Conservation (phyloP, 1,284 basidiomycete genomes). For the Pascua sp. region DNA sequence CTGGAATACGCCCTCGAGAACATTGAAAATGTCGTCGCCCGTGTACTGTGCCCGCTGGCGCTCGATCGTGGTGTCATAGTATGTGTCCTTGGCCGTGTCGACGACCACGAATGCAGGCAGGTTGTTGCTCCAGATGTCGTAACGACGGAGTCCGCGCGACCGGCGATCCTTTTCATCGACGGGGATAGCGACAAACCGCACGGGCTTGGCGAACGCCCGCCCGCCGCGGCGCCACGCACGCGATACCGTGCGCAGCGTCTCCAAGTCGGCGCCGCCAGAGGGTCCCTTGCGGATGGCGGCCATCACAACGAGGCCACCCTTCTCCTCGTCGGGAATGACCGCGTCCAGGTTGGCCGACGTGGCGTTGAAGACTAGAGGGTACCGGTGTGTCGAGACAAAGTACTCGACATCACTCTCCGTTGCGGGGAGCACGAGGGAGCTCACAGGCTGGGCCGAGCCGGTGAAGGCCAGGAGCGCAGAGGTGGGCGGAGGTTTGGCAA, state of each 20-base stretch:
- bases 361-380: constrained; percentile 68
- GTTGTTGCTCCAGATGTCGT: constrained; percentile 47
- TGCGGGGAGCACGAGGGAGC: constrained; percentile 38
- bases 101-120: constrained; percentile 66
- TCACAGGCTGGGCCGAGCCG: constrained; percentile 52
- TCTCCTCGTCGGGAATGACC: constrained; percentile 69
- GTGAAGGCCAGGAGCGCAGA: constrained; percentile 73
- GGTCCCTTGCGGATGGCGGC: constrained; percentile 26
- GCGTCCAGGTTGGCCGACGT: constrained; percentile 66
- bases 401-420: constrained; percentile 28
- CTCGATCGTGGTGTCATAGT: constrained; percentile 60
- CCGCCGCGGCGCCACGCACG: constrained; percentile 60
- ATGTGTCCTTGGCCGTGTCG: constrained; percentile 58
- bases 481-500: constrained; percentile 51
- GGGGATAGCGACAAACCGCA: constrained; percentile 85
- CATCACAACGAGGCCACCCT: constrained; percentile 71
- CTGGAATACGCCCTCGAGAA: constrained; percentile 64
- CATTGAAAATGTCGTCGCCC: constrained; percentile 60
- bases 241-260: constrained; percentile 58
- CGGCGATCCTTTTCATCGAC: constrained; percentile 81
- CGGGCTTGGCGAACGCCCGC: constrained; percentile 53
- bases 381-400: constrained; percentile 65
- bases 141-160: constrained; percentile 35
- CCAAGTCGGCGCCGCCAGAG: constrained; percentile 50
- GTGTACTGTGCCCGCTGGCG: constrained; percentile 64